phyloP scores from a whole-genome alignment of 345 rosid species.

The Gossypium thurberi region DNA sequence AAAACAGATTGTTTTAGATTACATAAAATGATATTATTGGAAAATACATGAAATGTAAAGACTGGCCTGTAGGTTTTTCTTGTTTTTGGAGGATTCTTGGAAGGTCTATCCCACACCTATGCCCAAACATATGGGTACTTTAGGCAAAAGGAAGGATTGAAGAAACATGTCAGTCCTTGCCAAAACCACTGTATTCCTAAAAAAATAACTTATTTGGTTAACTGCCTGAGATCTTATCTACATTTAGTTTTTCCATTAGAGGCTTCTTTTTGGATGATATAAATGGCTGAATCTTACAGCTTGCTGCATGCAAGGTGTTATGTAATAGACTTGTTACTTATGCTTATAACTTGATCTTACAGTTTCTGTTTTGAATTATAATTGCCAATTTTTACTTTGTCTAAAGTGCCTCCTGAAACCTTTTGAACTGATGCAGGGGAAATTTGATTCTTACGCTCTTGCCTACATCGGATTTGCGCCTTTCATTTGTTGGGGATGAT shows the following conservation, averaged over 20 bases:
- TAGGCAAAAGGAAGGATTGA: too few species aligned
- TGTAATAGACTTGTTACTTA: not conserved
- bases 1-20: not conserved
- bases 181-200: not conserved
- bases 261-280: not conserved
- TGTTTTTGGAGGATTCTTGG: too few species aligned
- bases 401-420: slow-evolving; percentile 4
- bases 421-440: slow-evolving; percentile 53
- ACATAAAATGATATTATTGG: not conserved
- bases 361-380: not conserved
- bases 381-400: not conserved
- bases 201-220: not conserved
- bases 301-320: slow-evolving; percentile 1
- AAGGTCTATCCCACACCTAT: too few species aligned
- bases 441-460: slow-evolving; percentile 64
- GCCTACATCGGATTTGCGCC: slow-evolving; percentile 80
- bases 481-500: slow-evolving; percentile 76
- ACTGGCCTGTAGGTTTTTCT: not conserved
- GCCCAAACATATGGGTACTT: too few species aligned
- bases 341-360: not conserved
- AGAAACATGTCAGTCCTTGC: not conserved
- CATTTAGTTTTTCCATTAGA: not conserved
- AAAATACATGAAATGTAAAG: not conserved
- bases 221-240: not conserved
- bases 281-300: not conserved